Base-by-base conservation (phyloP, 148 eudicot species). In the Amaranthus hypochondriacus region DNA sequence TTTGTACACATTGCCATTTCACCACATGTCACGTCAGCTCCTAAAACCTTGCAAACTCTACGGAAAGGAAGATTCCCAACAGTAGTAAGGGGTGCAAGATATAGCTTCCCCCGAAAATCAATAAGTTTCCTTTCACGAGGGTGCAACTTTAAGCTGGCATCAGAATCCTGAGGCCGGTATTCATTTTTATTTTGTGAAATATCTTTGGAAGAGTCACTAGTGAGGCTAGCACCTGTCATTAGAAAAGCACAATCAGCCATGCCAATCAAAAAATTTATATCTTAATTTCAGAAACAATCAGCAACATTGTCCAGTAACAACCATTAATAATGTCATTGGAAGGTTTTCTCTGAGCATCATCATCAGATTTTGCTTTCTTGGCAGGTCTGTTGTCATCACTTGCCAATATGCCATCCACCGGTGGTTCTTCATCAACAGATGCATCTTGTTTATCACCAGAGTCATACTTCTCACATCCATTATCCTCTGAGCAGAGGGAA, bases 1-100 rank as follows among this genome's bases (percentile, higher is more conserved):
- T 90, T 96, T 75, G 96, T 90, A 85, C 99, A 96, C 99, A 96
- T 96, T 54, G 99, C 99, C 99, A 96, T 96, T 84, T 96, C 99
- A 76, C 99, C 97, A 77, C 99, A 96, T 46, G 99, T 96, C 49
- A 96, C 85, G 82, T 96, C 99, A 72, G 92, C 99, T 67, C 99
- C 99, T 73, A 96, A 83, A 71, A 64, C 83, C 84, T 96, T 96
- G 87, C 99, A 96, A 60, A 96, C 87, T 77, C 99, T 86, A 66
- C 99, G 89, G 66, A 80, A 96, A 62, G 99, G 99, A 72, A 96
- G 93, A 81, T 96, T 96, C 52, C 99, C 99, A 61, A 96, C 99
- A 21, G 99, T 96, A 6, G 99, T 96, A 55, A 96, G 79, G 9
- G 99, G 99, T 68, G 97, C 99, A 88, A 96, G 96, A 86, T 92